Base-by-base conservation (phyloP, 768 basidiomycete species). In the Xerocomellus intermedius region DNA sequence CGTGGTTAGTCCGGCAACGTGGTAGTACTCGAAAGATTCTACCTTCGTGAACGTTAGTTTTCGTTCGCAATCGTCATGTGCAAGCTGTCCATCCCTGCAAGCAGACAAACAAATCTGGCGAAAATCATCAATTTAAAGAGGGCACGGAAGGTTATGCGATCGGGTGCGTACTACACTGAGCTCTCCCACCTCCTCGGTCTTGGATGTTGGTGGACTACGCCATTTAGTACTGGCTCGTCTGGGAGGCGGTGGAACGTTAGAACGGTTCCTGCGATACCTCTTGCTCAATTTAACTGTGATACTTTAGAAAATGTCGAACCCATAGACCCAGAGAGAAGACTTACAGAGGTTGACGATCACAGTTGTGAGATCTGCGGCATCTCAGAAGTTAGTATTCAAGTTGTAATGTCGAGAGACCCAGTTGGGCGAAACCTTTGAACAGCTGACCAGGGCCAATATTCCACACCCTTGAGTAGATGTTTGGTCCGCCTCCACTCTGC, bases 1-100 rank as follows among this genome's bases (percentile, higher is more conserved):
- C 3, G 12, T 21, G 12, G 39, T 58, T 33, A 57, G 42, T 33
- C 24, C 3, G 2, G 6, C 37, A 38, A 45, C 35, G 7, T 5
- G 28, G 19, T 22, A 5, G 19, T 22, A 21, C 3, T n/a, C 19
- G 13, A 35, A 24, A 43, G 1, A 16, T 9, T 8, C 5, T 14
- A 69, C 67, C 67, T 60, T 66, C 9, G 67, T 68, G 33, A 69
- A 66, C 8, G 69, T 69, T 10, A 57, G 13, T 22, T 36, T 44
- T 26, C 37, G 57, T 42, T 48, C 44, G 13, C 54, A 33, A 37
- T 69, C 65, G 41, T 69, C 68, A 14, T 58, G 55, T 8, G 69
- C 67, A 19, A 42, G 7, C 7, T 69, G 65, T 13, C 45, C 47
- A n/a, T 71, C 67, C 12, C 61, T 58, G 42, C 67, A 69, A 6